These are phyloP conservation scores for Penicillium robsamsonii DNA, from an alignment of 495 filamentous ascomycete species.

Conservation along the genomic window DNA sequence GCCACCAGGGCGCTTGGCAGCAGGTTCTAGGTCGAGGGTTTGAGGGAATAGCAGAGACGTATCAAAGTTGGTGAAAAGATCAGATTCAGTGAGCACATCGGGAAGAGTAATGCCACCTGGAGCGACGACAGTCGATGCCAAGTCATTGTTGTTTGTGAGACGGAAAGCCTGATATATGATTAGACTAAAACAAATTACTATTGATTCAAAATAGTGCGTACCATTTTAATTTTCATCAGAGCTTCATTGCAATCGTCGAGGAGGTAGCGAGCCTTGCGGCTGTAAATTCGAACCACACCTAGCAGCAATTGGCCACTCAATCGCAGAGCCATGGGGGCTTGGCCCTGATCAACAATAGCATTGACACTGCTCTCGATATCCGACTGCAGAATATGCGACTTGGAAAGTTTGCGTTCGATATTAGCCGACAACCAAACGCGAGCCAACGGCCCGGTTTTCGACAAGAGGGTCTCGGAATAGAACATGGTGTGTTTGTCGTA, in stretches of 20 bases:
- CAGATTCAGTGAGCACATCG: conserved; percentile 84
- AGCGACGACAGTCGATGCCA: conserved; percentile 66
- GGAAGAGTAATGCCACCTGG: conserved; percentile 73
- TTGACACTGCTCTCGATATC: conserved; percentile 90
- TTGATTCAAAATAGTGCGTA: conserved; percentile 39
- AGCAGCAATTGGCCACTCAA: conserved; percentile 90
- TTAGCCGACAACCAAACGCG: conserved; percentile 98
- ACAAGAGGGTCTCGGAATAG: conserved; percentile 93
- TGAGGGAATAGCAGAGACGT: conserved; percentile 72
- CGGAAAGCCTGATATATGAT: conserved; percentile 62
- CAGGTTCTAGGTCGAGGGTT: conserved; percentile 55
- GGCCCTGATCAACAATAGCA: conserved; percentile 89
- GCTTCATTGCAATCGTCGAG: conserved; percentile 97
- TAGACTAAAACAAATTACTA: not conserved
- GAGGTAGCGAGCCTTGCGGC: conserved; percentile 91
- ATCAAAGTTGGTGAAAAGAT: conserved; percentile 75
- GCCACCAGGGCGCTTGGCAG: conserved; percentile 55
- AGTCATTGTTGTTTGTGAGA: conserved; percentile 74
- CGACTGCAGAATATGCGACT: conserved; percentile 87
- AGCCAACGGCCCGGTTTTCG: conserved; percentile 94
- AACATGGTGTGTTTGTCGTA: conserved; percentile 66
- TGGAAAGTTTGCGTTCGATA: conserved; percentile 94
- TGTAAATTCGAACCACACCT: conserved; percentile 96
- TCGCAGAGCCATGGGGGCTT: conserved; percentile 92
- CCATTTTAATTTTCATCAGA: conserved; percentile 97